A percentile compares a stretch with the other conserved stretches of the same genome.
These are phyloP conservation scores for Bryum argenteum DNA, from an alignment of 225 moss, liverwort and hornwort genomes.

Conservation along the genomic window DNA sequence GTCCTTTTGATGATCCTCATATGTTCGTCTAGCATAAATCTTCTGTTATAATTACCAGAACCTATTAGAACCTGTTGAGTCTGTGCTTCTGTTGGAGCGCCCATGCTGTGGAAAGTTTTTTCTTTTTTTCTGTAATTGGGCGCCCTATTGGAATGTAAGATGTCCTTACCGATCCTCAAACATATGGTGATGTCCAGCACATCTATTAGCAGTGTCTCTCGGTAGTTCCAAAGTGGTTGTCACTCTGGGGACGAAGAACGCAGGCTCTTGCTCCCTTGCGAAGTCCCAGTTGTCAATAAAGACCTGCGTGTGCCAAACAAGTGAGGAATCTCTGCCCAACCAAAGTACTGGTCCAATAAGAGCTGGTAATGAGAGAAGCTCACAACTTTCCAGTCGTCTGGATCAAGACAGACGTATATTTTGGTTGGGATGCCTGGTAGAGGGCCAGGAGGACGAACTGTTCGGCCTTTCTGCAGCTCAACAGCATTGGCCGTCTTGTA, in stretches of 20 bases:
- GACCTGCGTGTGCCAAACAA: constrained; percentile 53
- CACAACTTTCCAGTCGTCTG: constrained; percentile 90
- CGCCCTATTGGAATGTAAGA: neutral
- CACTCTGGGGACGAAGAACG: constrained; percentile 40
- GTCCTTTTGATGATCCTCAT: neutral
- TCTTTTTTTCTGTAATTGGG: neutral
- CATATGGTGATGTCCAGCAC: constrained; percentile 15
- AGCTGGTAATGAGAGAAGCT: constrained; percentile 28
- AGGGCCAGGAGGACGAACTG: constrained; percentile 73
- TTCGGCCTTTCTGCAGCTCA: constrained; percentile 60
- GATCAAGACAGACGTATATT: constrained; percentile 70
- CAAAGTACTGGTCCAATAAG: neutral
- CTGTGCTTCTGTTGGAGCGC: neutral
- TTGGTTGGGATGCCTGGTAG: constrained; percentile 80
- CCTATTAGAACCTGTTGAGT: no score
- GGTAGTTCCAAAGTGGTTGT: constrained; percentile 21
- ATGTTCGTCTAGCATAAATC: neutral
- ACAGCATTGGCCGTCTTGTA: constrained; percentile 44
- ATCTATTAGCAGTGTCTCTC: constrained; percentile 23
- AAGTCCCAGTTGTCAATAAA: constrained; percentile 84
- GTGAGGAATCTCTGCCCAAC: neutral
- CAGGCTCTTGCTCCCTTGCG: constrained; percentile 65
- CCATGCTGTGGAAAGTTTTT: neutral
- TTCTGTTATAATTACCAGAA: neutral
- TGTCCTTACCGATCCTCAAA: neutral